Conservation (phyloP, 2,329 filamentous ascomycete genomes). For the Tolypocladium tundrense region DNA sequence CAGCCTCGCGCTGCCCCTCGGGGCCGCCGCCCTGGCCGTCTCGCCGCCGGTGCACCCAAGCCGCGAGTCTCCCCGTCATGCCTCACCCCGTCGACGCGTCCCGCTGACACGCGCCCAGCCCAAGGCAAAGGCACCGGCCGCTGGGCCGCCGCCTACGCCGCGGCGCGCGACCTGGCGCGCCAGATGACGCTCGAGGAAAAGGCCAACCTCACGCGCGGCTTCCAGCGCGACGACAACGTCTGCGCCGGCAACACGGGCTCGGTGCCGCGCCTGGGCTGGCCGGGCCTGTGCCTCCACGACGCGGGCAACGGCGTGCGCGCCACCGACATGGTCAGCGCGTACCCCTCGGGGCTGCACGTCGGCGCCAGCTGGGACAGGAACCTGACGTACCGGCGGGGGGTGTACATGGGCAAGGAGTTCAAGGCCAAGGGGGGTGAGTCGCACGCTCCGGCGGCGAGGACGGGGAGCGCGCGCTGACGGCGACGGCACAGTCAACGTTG, state of each 20-base stretch:
- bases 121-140: slow-evolving; percentile 19
- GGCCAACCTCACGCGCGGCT: slow-evolving; percentile 39
- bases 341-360: slow-evolving; percentile 35
- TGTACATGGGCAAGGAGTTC: slow-evolving; percentile 47
- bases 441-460: neutral
- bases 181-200: slow-evolving; percentile 59
- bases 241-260: slow-evolving; percentile 37
- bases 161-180: slow-evolving; percentile 44
- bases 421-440: slow-evolving; percentile 37
- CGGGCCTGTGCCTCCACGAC: slow-evolving; percentile 38
- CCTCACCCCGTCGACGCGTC: neutral
- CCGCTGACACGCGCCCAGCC: slow-evolving; percentile 10
- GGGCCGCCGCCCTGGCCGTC: slow-evolving; percentile 2
- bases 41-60: slow-evolving; percentile 16
- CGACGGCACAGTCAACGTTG: slow-evolving; percentile 42
- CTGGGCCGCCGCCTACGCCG: slow-evolving; percentile 50
- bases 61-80: slow-evolving; percentile 3
- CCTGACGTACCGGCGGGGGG: slow-evolving; percentile 38
- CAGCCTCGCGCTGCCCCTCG: slow-evolving; percentile 2
- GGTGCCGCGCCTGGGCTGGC: slow-evolving; percentile 33
- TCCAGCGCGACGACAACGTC: slow-evolving; percentile 38
- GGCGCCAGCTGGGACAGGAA: slow-evolving; percentile 44
- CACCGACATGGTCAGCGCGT: slow-evolving; percentile 37
- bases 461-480: neutral
- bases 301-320: slow-evolving; percentile 38